These are phyloP conservation scores for Colletotrichum sp. DNA, from an alignment of 2,329 filamentous ascomycete species.

Conservation along the genomic window DNA sequence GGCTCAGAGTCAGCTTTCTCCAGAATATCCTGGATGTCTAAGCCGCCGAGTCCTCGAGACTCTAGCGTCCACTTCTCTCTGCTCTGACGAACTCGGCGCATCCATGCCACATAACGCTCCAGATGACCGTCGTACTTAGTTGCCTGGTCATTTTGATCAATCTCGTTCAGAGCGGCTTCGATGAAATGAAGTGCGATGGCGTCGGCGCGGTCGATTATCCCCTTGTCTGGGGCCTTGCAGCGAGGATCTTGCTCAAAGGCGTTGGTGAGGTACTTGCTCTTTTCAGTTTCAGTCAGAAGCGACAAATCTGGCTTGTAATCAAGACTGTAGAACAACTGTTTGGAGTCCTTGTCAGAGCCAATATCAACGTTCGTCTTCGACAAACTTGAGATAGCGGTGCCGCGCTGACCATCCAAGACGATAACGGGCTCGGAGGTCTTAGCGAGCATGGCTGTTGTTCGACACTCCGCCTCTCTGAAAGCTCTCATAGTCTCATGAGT, in stretches of 20 bases:
- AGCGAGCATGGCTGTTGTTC: not conserved
- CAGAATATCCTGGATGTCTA: not conserved
- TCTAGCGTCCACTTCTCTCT: not conserved
- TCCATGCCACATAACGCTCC: not conserved
- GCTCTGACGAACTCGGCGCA: not conserved
- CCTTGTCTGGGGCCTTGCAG: not conserved
- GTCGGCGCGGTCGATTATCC: not conserved
- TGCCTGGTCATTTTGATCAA: not conserved
- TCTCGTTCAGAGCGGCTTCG: not conserved
- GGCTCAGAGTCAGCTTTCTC: not conserved
- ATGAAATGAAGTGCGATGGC: not conserved
- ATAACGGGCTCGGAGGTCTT: not conserved
- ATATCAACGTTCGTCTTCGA: not conserved
- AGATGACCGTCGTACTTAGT: not conserved
- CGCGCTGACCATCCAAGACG: not conserved
- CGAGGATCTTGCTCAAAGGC: not conserved
- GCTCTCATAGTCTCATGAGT: not conserved
- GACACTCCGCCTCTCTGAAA: not conserved
- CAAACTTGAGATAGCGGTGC: constrained; percentile 1
- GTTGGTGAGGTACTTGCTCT: not conserved
- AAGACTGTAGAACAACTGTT: not conserved
- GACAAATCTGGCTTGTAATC: not conserved
- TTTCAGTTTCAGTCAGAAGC: not conserved
- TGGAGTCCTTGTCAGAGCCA: not conserved
- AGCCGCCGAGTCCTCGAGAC: not conserved